Evolutionary conservation across 805 yeast species (phyloP).

Genomic region (Blastobotrys terrestris): DNA sequence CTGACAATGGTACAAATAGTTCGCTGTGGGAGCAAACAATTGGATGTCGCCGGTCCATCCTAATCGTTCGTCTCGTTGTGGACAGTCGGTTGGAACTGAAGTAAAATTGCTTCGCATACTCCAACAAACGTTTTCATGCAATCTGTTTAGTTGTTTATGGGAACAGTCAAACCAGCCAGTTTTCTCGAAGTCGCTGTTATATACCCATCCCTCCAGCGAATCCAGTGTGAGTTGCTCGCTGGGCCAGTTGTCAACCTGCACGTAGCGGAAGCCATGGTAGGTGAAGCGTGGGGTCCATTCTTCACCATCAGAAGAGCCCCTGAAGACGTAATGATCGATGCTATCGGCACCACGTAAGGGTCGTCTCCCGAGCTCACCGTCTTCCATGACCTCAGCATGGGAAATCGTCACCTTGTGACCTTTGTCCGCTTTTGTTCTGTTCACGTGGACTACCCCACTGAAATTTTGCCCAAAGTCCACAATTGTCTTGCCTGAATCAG

Average conservation of each 20-base stretch:
- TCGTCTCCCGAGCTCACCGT: constrained; percentile 24
- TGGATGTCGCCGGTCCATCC: constrained; percentile 29
- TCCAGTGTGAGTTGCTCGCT: constrained; percentile 15
- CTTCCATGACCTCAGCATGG: constrained; percentile 26
- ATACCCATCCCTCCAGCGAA: constrained; percentile 16
- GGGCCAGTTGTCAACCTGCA: constrained; percentile 22
- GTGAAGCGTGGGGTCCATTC: constrained; percentile 23
- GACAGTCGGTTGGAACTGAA: constrained; percentile 26
- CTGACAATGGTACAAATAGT: constrained; percentile 20
- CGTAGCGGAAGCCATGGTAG: constrained; percentile 25
- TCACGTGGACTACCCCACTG: constrained; percentile 23
- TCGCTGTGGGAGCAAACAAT: constrained; percentile 24
- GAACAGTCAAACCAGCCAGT: constrained; percentile 23
- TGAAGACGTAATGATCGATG: constrained; percentile 20
- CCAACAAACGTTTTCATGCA: constrained; percentile 19
- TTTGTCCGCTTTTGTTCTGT: constrained; percentile 15
- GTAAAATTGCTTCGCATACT: constrained; percentile 26
- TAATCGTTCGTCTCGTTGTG: constrained; percentile 27
- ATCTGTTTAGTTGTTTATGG: constrained; percentile 15
- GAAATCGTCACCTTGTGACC: constrained; percentile 17
- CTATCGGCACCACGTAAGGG: constrained; percentile 23
- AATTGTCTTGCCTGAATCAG: constrained; percentile 21
- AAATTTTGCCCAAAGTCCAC: constrained; percentile 27
- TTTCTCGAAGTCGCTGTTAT: constrained; percentile 17
- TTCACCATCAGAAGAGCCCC: constrained; percentile 20